Conservation (phyloP, 805 yeast species). For the Naumovozyma dairenensis region DNA sequence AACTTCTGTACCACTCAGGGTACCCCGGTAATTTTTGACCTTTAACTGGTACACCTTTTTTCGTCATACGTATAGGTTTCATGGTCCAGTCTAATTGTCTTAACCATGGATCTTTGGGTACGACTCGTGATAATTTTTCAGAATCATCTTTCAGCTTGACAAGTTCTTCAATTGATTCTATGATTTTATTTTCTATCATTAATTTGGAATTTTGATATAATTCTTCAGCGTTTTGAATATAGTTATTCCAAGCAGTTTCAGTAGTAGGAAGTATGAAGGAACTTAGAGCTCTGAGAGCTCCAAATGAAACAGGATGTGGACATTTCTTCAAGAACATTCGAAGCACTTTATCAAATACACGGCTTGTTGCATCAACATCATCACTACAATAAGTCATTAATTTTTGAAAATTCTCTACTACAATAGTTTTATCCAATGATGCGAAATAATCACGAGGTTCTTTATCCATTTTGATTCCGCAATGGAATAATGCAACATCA, state of each 20-base stretch:
- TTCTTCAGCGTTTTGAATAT: constrained; percentile 58
- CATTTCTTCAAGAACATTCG: constrained; percentile 59
- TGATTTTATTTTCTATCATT: constrained; percentile 49
- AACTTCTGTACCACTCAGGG: constrained; percentile 85
- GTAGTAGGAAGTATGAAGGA: constrained; percentile 73
- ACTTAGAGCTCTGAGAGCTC: constrained; percentile 69
- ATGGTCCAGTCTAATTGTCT: constrained; percentile 82
- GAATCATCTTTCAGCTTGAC: constrained; percentile 37
- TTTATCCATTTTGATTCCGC: constrained; percentile 60
- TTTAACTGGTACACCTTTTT: constrained; percentile 58
- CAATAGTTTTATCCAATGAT: constrained; percentile 41
- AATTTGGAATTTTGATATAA: constrained; percentile 49
- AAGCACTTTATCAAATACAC: constrained; percentile 55
- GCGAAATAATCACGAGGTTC: constrained; percentile 55
- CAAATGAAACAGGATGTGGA: constrained; percentile 93
- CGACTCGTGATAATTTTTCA: constrained; percentile 23
- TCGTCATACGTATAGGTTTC: constrained; percentile 48
- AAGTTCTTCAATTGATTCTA: constrained; percentile 49
- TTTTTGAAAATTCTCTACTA: constrained; percentile 46
- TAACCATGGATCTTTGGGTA: constrained; percentile 82
- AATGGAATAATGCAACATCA: constrained; percentile 71
- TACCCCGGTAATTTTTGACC: constrained; percentile 78
- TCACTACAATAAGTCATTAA: constrained; percentile 74
- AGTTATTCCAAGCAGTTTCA: constrained; percentile 54
- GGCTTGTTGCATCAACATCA: constrained; percentile 71